A percentile compares a stretch with the other conserved stretches of the same genome.
phyloP scores from a whole-genome alignment of 192 early-diverging fungal genomes.

The Podila minutissima region DNA sequence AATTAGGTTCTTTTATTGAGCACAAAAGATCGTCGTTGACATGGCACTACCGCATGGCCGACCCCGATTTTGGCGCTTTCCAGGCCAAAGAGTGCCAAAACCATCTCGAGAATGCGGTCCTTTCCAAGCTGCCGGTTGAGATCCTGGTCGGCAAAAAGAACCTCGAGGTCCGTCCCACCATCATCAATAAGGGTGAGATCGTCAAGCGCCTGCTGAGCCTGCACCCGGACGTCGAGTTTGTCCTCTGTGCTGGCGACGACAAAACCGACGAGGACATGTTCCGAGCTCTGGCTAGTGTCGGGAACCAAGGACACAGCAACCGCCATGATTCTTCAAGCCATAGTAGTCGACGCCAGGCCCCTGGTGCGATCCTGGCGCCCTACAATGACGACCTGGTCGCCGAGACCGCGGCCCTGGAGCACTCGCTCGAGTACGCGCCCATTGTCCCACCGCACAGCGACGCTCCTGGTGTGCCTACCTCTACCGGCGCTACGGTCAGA shows the following conservation, averaged over 20 bases:
- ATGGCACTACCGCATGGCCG: slow-evolving; percentile 97
- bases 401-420: slow-evolving; percentile 27
- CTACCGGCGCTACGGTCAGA: background rate
- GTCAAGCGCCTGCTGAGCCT: slow-evolving; percentile 82
- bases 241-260: slow-evolving; percentile 97
- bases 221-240: slow-evolving; percentile 83
- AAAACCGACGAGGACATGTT: slow-evolving; percentile 99
- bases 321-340: slow-evolving; percentile 15
- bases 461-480: background rate
- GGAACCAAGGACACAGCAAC: background rate
- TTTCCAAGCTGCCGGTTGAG: slow-evolving; percentile 95
- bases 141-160: slow-evolving; percentile 97
- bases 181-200: slow-evolving; percentile 97
- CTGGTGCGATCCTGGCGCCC: slow-evolving; percentile 12
- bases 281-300: slow-evolving; percentile 60
- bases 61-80: slow-evolving; percentile 95
- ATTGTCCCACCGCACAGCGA: background rate
- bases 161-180: slow-evolving; percentile 92
- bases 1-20: slow-evolving; percentile 81
- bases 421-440: slow-evolving; percentile 14
- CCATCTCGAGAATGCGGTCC: slow-evolving; percentile 89
- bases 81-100: slow-evolving; percentile 98
- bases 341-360: background rate
- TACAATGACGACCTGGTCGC: slow-evolving; percentile 29
- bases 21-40: slow-evolving; percentile 93